Base-by-base conservation (phyloP, 129 eudicot genomes). In the carrot (Daucus carota) region DNA sequence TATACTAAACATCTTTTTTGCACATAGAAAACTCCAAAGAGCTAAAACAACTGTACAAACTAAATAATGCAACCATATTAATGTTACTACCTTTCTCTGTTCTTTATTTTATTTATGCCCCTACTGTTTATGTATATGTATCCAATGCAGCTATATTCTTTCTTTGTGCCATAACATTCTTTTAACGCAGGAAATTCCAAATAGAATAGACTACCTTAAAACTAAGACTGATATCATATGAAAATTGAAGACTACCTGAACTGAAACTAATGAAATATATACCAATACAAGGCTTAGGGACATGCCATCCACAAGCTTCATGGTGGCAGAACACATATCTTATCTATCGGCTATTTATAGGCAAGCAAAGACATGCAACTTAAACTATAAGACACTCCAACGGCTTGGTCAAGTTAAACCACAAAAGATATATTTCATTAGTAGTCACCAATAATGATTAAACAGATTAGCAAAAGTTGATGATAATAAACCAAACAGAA, bases 401-500 rank as follows among this genome's bases (percentile, higher is more conserved):
- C 41, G 71, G 15, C 32, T 43, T 6, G 14, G 44, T 41, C n/a
- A 5, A 75, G 73, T 32, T 33, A 5, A 79, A 34, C n/a, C 75
- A 16, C 36, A 20, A 71, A n/a, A 24, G 46, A 41, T n/a, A 22
- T 46, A n/a, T 15, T 42, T 6, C 32, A 46, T 33, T 44, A 52
- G 66, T 17, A 71, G 45, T 47, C 54, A 71, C 17, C 52, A 41
- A 24, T 32, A 8, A 32, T 41, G 22, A 52, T 8, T 4, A n/a
- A n/a, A 54, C 28, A 22, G 31, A 54, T 20, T 20, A 29, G 24
- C 34, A 75, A 69, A 28, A 72, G 50, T 60, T 79, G n/a, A 42
- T 69, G 46, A 65, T 76, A 66, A 80, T 34, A 72, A 75, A 76
- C 38, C 70, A 75, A 7, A n/a, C 73, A 41, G 75, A 20, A 79